Evolutionary conservation across 495 filamentous ascomycete genomes (phyloP), one percentile per base, ranked within the genome.

Genomic region (Aspergillus panamensis): DNA sequence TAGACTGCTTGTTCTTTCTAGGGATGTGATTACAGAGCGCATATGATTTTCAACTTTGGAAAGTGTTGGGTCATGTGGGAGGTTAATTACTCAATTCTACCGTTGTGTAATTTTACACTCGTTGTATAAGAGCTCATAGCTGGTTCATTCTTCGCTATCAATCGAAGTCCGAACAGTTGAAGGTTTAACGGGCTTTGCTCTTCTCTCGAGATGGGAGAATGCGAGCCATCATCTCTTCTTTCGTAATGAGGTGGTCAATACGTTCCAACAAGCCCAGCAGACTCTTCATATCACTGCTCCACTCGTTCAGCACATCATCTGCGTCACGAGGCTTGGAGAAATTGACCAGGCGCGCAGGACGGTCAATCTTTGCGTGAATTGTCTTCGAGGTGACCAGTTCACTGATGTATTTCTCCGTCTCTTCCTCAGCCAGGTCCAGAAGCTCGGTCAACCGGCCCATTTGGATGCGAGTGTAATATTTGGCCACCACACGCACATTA

Each of bases 171-270:
- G 25, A 25, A 25, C 25, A 25, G 29, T 44, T 40, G 8, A 47
- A 25, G 14, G 14, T 35, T 70, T 54, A 77, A 64, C 70, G 73
- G 51, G 71, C 76, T 66, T 77, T 78, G 68, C 68, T 71, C 69
- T 79, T 80, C 56, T 83, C 81, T 57, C 84, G 83, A 29, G 84
- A 75, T 6, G 88, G 91, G 70, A 90, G 85, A 60, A 97, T 97
- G 50, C 92, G 81, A 35, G 94, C 94, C 94, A 98, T 98, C 94
- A 98, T 98, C 81, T 97, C 95, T 79, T 97, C 95, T 84, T 97
- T 98, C 52, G 94, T 97, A 66, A 98, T 98, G 70, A 98, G 77
- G 76, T 98, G 94, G 73, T 97, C 94, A 60, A 98, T 93, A 45
- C 94, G 81, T 79, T 98, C 94, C 70, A 98, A 68, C 59, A 95